Conservation (phyloP, 208 protist species). For the Leishmania aethiopica region DNA sequence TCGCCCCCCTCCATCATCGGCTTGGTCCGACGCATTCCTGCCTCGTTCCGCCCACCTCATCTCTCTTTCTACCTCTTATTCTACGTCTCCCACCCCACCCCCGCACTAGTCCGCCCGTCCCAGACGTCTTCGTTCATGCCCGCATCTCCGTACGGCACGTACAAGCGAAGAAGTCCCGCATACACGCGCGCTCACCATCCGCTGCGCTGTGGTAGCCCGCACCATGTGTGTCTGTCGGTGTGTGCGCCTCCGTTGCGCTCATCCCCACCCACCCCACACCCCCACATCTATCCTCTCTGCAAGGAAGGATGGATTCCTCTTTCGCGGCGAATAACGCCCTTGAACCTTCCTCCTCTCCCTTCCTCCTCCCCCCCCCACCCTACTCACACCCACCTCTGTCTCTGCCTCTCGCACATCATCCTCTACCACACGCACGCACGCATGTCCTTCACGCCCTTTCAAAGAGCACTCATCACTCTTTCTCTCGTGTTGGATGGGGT, state of each 20-base stretch:
- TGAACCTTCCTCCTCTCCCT: background rate
- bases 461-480: no score
- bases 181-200: background rate
- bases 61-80: background rate
- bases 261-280: background rate
- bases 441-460: no score
- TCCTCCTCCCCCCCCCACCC: background rate
- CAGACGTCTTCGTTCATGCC: background rate
- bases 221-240: background rate
- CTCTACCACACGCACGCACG: no score
- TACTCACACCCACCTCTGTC: no score
- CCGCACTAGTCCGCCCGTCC: no score
- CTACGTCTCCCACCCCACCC: no score
- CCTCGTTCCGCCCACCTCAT: background rate
- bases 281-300: no score
- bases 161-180: no score
- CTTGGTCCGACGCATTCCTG: background rate
- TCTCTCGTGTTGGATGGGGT: no score
- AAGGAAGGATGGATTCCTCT: no score
- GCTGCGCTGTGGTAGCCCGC: background rate
- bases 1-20: background rate
- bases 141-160: background rate
- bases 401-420: no score
- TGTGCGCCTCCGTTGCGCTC: background rate
- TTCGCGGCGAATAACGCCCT: background rate